Conservation (phyloP, 257 asterid species). For the Rehmannia glutinosa region DNA sequence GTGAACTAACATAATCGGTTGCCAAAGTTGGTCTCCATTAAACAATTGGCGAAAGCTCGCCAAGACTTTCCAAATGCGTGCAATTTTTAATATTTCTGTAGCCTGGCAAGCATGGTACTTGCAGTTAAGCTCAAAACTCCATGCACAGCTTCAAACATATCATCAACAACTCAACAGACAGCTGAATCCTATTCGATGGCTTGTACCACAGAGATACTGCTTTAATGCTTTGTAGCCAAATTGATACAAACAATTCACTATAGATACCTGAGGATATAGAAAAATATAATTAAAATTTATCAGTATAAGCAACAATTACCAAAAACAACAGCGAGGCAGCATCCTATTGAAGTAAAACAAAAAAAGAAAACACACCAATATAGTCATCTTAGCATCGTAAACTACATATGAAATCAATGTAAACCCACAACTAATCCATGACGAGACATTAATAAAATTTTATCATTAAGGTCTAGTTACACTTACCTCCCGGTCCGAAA, state of each 20-base stretch:
- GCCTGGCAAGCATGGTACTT: conserved; percentile 26
- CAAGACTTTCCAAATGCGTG: conserved; percentile 27
- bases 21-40: conserved; percentile 37
- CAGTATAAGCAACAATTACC: no score
- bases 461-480: background rate
- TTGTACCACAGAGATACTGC: conserved; percentile 1
- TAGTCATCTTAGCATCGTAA: background rate
- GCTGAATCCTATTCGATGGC: conserved; percentile 22
- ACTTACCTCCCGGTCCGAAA: no score
- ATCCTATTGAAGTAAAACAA: background rate
- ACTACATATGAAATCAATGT: background rate
- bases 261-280: conserved; percentile 29
- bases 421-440: background rate
- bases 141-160: conserved; percentile 28
- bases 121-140: conserved; percentile 43
- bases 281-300: no score
- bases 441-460: background rate
- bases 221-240: conserved; percentile 32
- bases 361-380: background rate
- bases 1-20: conserved; percentile 30
- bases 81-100: conserved; percentile 17
- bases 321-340: no score
- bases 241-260: conserved; percentile 29
- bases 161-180: conserved; percentile 23
- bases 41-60: conserved; percentile 36